Evolutionary conservation across 208 protist species (phyloP).

Genomic region (Phytomonas serpens): DNA sequence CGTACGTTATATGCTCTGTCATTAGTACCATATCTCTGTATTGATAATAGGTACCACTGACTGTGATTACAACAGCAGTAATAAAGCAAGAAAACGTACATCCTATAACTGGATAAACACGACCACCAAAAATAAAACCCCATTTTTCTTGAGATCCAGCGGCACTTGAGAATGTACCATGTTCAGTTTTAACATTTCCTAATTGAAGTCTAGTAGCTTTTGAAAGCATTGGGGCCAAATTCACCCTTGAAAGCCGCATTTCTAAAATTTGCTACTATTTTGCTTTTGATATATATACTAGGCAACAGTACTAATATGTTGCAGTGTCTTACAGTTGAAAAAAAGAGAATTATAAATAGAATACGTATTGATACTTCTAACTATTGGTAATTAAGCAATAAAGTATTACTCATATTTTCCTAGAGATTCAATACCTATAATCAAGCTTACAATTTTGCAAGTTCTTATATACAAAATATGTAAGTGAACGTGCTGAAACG

Average conservation of each 20-base stretch:
- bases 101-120: constrained; percentile 59
- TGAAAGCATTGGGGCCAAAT: constrained; percentile 62
- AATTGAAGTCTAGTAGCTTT: constrained; percentile 82
- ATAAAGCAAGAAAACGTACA: constrained; percentile 25
- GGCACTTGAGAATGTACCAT: constrained; percentile 70
- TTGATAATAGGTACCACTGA: constrained; percentile 64
- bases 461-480: neutral
- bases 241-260: constrained; percentile 13
- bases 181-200: constrained; percentile 86
- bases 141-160: constrained; percentile 84
- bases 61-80: constrained; percentile 24
- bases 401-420: neutral
- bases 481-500: neutral
- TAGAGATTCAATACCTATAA: neutral
- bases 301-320: neutral
- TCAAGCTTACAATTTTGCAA: neutral
- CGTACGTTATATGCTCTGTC: constrained; percentile 80
- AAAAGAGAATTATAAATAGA: neutral
- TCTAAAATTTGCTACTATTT: constrained; percentile 1
- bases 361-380: neutral
- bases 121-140: constrained; percentile 65
- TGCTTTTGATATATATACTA: neutral
- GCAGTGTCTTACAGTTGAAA: neutral
- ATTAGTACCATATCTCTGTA: constrained; percentile 83
- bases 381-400: neutral